phyloP scores from a whole-genome alignment of 257 asterid genomes.

The Gardenia jasminoides region DNA sequence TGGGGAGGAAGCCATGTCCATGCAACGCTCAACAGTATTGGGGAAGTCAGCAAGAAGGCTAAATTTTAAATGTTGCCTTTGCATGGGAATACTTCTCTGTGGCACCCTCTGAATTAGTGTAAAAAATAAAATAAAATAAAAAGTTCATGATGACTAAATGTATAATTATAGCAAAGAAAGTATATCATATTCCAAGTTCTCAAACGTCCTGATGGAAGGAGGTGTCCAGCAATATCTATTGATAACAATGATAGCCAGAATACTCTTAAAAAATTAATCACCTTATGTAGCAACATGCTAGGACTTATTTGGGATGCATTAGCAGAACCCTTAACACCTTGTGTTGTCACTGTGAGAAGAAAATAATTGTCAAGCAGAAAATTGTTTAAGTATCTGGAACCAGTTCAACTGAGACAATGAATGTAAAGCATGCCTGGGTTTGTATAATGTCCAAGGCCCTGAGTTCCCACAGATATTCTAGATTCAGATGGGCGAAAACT shows the following conservation, averaged over 20 bases:
- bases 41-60: conserved; percentile 48
- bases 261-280: conserved; percentile 18
- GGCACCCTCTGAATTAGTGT: conserved; percentile 38
- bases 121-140: conserved; percentile 4
- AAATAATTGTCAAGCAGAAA: not conserved
- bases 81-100: conserved; percentile 10
- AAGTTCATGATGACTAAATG: not conserved
- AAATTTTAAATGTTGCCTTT: conserved; percentile 21
- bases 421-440: conserved; percentile 21
- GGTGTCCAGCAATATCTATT: not conserved
- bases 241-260: not conserved
- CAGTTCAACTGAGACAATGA: not conserved
- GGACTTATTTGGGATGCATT: conserved; percentile 24
- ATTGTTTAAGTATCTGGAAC: not conserved
- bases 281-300: conserved; percentile 37
- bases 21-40: conserved; percentile 35
- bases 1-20: conserved; percentile 39
- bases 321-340: conserved; percentile 21
- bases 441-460: not conserved
- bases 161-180: not conserved
- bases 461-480: not conserved
- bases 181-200: not conserved
- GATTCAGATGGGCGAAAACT: conserved; percentile 4
- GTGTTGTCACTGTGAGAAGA: conserved; percentile 25
- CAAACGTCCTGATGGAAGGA: not conserved